Evolutionary conservation across 106 monocot genomes (phyloP).

Genomic region (Vanilla planifolia): DNA sequence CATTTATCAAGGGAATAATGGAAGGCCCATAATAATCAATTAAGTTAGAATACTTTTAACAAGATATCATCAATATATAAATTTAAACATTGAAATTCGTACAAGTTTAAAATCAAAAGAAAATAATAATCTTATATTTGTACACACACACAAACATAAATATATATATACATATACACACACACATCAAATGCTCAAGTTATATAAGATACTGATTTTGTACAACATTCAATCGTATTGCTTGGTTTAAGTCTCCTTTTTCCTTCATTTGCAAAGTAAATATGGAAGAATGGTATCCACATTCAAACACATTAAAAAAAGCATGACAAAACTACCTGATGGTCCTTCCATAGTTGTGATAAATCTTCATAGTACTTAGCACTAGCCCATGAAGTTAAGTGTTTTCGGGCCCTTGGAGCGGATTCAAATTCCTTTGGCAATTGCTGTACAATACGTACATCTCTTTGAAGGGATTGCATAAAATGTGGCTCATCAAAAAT

Average conservation of each 20-base stretch:
- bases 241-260: background rate
- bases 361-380: conserved; percentile 72
- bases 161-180: no score
- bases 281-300: conserved; percentile 3
- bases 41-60: no score
- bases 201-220: no score
- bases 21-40: no score
- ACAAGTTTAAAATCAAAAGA: no score
- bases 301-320: background rate
- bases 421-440: conserved; percentile 66
- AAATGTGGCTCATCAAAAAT: conserved; percentile 91
- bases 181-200: no score
- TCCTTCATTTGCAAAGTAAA: background rate
- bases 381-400: conserved; percentile 85
- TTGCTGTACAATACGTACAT: conserved; percentile 56
- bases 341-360: conserved; percentile 50
- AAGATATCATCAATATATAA: no score
- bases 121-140: no score
- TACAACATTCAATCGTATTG: no score
- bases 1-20: no score
- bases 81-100: no score
- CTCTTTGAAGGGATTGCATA: conserved; percentile 67
- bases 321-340: conserved; percentile 47
- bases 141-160: no score
- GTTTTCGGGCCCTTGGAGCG: conserved; percentile 75